These are phyloP conservation scores for Parsonsia alboflavescens DNA, from an alignment of 257 asterid genomes.

Conservation along the genomic window DNA sequence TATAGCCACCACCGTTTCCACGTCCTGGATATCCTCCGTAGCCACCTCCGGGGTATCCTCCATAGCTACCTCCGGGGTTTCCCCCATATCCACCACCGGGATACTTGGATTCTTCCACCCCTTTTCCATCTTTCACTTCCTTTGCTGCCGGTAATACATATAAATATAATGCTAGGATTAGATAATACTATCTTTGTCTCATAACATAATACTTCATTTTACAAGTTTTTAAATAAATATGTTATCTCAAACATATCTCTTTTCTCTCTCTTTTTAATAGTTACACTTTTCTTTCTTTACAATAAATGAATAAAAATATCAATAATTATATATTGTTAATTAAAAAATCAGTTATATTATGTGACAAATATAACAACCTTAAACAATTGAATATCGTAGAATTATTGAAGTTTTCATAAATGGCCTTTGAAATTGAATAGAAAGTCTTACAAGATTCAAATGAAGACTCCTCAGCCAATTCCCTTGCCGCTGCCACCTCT, in stretches of 20 bases:
- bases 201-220: too few species aligned
- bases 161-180: background rate
- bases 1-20: background rate
- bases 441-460: conserved; percentile 7
- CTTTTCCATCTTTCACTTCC: background rate
- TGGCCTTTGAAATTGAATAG: background rate
- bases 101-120: conserved; percentile 15
- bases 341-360: too few species aligned
- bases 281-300: too few species aligned
- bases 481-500: conserved; percentile 15
- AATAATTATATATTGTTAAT: too few species aligned
- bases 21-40: background rate
- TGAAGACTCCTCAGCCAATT: conserved; percentile 20
- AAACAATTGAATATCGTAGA: too few species aligned
- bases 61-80: conserved; percentile 17
- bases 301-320: too few species aligned
- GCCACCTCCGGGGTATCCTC: background rate
- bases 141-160: background rate
- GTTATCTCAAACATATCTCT: too few species aligned
- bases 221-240: too few species aligned
- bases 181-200: too few species aligned
- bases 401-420: too few species aligned
- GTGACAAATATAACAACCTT: too few species aligned
- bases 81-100: conserved; percentile 11
- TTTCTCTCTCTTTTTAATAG: too few species aligned